Conservation (phyloP, 768 basidiomycete genomes). For the Mycena venus region DNA sequence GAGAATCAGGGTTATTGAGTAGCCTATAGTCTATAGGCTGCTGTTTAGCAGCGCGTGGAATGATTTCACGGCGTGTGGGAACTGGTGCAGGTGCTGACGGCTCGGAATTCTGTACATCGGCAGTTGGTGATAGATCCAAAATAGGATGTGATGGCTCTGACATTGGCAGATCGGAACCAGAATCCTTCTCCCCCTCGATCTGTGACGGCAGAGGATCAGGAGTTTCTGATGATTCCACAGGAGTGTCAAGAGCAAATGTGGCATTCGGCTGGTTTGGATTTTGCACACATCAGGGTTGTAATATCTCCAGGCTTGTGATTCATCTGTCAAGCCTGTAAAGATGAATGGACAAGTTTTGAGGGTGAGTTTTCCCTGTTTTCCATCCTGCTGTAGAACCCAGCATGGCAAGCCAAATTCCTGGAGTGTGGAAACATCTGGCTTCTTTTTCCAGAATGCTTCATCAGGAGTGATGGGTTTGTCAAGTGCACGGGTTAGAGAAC, state of each 20-base stretch:
- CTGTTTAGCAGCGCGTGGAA: no score
- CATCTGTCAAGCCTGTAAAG: conserved; percentile 29
- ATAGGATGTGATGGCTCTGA: neutral
- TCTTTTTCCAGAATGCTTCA: conserved; percentile 28
- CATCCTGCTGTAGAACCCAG: neutral
- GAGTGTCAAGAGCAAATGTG: neutral
- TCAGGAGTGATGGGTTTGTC: conserved; percentile 26
- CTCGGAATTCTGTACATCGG: no score
- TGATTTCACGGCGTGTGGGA: no score
- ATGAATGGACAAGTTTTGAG: neutral
- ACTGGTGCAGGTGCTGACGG: no score
- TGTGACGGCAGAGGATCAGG: neutral
- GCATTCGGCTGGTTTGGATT: neutral
- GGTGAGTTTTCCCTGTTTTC: neutral
- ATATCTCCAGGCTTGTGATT: conserved; percentile 20
- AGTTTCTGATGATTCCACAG: no score
- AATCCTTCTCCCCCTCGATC: conserved; percentile 14
- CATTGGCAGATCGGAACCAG: neutral
- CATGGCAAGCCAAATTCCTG: conserved; percentile 45
- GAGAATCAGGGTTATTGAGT: no score
- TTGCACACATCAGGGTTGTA: neutral
- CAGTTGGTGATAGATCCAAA: neutral
- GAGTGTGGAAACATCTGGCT: conserved; percentile 39
- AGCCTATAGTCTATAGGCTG: no score
- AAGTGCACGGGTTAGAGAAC: conserved; percentile 20